Base-by-base conservation (phyloP, 2,329 filamentous ascomycete species). In the Penicillium sp. region DNA sequence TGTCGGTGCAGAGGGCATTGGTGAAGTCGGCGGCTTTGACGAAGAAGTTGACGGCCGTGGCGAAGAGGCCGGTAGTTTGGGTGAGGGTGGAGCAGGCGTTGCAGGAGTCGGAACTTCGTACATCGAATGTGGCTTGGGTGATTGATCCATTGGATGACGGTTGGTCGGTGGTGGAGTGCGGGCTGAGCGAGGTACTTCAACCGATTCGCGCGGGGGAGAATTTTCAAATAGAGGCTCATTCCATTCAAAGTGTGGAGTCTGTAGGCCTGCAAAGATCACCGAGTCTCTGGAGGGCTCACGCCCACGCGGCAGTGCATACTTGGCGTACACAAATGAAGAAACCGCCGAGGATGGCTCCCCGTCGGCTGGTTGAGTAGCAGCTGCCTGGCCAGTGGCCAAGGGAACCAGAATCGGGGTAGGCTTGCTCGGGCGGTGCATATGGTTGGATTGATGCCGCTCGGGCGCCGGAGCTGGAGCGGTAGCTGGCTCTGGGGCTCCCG, bases 271-370 rank as follows among this genome's bases (percentile, higher is more conserved):
- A 56, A 86, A 83, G 13, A 86, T 79, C 13, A 82, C 72, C 1
- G 88, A 88, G 39, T 85, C 82, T 57, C 91, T 83, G 59, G 96
- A 88, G 7, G 96, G 76, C 33, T 84, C 82, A 71, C 95, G 90
- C 14, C 93, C 93, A 59, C 93, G 85, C 1, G 95, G 93, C 29
- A 98, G 80, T 1, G 85, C 80, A 69, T 92, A 96, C 58, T 90
- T 96, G 8, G 91, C 88, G 71, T 97, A 95, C 16, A 90, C 90
- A 71, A 96, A 96, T 0, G 92, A 91, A 0, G 89, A 82, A 3
- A 86, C 84, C 1, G 81, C 81, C 8, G 79, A 74, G 1, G 68
- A 69, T 4, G 71, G 73, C 1, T 73, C 68, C 14, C 60, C 60
- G 39, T 75, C 67, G 14, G 46, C 47, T 24, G 62, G 61, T 4